A percentile compares a stretch with the other conserved stretches of the same genome.
phyloP scores from a whole-genome alignment of 345 rosid species.

The Citrus trifoliata region DNA sequence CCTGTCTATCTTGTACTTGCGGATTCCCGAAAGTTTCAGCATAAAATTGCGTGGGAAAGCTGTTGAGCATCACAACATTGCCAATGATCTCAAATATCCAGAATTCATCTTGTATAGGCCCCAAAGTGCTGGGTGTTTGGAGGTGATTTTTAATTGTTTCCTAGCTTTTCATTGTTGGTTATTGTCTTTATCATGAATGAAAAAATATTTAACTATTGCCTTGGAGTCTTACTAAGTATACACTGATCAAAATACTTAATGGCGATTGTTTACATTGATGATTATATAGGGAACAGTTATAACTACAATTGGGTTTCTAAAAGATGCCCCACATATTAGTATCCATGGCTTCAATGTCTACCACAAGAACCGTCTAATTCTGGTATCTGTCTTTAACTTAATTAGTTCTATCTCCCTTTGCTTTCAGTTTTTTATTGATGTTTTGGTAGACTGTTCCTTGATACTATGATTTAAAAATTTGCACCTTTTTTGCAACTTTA shows the following conservation, averaged over 20 bases:
- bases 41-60: constrained; percentile 67
- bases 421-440: not conserved
- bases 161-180: constrained; percentile 7
- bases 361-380: constrained; percentile 87
- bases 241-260: not conserved
- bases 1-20: constrained; percentile 79
- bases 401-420: not conserved
- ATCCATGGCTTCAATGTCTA: constrained; percentile 84
- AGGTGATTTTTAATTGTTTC: constrained; percentile 41
- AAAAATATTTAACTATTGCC: constrained; percentile 1
- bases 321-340: constrained; percentile 78
- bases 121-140: constrained; percentile 53
- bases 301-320: constrained; percentile 87
- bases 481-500: not conserved
- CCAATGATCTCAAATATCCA: constrained; percentile 73
- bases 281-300: constrained; percentile 61
- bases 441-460: not conserved
- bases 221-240: not conserved
- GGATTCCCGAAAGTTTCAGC: constrained; percentile 67
- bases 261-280: not conserved
- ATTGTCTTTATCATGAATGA: constrained; percentile 8
- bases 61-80: constrained; percentile 81
- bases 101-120: constrained; percentile 88
- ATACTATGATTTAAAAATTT: not conserved
- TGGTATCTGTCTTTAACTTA: constrained; percentile 42